Base-by-base conservation (phyloP, 2,329 filamentous ascomycete species). In the Pseudogymnoascus sp. region DNA sequence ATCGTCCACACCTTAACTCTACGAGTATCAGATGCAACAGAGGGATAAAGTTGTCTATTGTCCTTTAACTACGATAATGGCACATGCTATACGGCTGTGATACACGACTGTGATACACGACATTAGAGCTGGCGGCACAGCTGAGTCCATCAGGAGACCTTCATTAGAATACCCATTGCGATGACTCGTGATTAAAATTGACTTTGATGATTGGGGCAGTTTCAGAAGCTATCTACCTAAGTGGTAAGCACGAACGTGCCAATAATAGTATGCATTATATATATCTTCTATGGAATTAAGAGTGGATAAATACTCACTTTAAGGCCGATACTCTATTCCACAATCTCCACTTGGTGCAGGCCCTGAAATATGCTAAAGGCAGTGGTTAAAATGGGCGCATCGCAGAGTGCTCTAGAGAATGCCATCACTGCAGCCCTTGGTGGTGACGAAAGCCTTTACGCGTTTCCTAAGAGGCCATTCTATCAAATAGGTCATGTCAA, bases 401-500 rank as follows among this genome's bases (percentile, higher is more conserved):
- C 23, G 18, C 41, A 52, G 41, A 52, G 41, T 18, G 41, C 41
- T 13, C 26, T 52, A 0, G 41, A 52, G 23, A 52, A 52, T 18
- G 4, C 41, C 10, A 52, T 52, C 23, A 30, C 1, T 1, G 30
- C 52, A 13, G 63, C 64, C 18, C 57, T 66, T 18, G 64, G 61
- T 5, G 58, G 59, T 23, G 63, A 66, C 26, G 39, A 15, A 2
- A 52, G 61, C 4, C 56, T 66, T 3, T 63, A 63, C 38, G 65
- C 66, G 12, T 65, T 63, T 30, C 65, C 64, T 19, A 58, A 41
- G 18, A 61, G 65, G 18, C 57, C 62, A 18, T 41, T 65, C 3
- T 67, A 65, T 58, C 58, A 63, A 55, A 9, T 48, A 4, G 33
- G 35, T 21, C 48, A 66, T 56, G 37, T 65, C n/a, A 66, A 63